phyloP scores from a whole-genome alignment of 2,329 filamentous ascomycete genomes.

The Alternaria infectoria region DNA sequence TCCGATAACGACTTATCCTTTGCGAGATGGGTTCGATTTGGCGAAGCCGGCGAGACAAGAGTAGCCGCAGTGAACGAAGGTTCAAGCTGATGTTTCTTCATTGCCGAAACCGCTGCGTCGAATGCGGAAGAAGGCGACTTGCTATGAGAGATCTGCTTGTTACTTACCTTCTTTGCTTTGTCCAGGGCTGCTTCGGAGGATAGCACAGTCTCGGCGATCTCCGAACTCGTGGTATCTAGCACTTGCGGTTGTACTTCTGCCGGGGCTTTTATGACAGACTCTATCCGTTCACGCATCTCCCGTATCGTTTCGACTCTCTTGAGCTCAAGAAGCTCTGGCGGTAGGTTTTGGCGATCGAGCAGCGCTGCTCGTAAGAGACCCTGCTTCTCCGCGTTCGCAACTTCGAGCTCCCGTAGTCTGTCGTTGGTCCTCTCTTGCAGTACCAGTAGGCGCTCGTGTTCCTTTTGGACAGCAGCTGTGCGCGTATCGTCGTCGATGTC shows the following conservation, averaged over 20 bases:
- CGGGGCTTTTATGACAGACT: constrained; percentile 38
- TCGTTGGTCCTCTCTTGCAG: constrained; percentile 45
- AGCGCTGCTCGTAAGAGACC: constrained; percentile 42
- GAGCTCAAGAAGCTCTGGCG: constrained; percentile 41
- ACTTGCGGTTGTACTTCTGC: constrained; percentile 40
- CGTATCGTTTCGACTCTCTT: constrained; percentile 41
- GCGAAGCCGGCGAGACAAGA: constrained; percentile 24
- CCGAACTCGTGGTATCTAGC: constrained; percentile 39
- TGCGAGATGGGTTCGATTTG: constrained; percentile 6
- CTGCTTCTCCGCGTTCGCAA: constrained; percentile 45
- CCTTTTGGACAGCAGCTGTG: constrained; percentile 37
- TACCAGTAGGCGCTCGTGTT: constrained; percentile 44
- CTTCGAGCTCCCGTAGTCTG: constrained; percentile 43
- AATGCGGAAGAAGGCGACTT: constrained; percentile 27
- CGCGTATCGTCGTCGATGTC: constrained; percentile 40
- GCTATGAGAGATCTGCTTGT: constrained; percentile 30
- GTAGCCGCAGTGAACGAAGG: constrained; percentile 31
- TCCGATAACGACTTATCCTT: constrained; percentile 30
- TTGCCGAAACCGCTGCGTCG: constrained; percentile 27
- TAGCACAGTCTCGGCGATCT: constrained; percentile 45
- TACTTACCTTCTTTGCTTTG: constrained; percentile 48
- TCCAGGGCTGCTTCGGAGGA: constrained; percentile 44
- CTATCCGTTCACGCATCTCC: constrained; percentile 42
- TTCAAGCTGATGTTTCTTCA: constrained; percentile 26
- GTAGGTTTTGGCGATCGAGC: constrained; percentile 42